Conservation (phyloP, 2,329 filamentous ascomycete genomes). For the Botrytis deweyae region DNA sequence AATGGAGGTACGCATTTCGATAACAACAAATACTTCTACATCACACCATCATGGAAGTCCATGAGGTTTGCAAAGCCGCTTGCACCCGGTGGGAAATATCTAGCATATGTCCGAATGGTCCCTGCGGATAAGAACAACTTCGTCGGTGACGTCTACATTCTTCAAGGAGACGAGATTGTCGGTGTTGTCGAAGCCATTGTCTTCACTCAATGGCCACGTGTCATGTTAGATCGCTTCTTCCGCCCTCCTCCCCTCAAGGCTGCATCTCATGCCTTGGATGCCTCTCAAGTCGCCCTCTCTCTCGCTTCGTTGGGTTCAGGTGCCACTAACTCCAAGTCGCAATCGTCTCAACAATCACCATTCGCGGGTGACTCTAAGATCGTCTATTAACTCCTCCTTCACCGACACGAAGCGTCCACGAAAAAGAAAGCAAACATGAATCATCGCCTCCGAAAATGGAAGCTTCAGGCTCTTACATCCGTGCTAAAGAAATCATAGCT, state of each 20-base stretch:
- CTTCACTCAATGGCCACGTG: neutral
- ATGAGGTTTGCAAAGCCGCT: neutral
- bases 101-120: neutral
- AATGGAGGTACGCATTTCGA: neutral
- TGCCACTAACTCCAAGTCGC: neutral
- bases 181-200: conserved; percentile 38
- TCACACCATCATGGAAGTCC: neutral
- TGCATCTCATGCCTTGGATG: neutral
- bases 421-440: neutral
- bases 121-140: conserved; percentile 48
- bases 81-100: neutral
- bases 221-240: neutral
- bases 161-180: conserved; percentile 39
- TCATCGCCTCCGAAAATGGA: neutral
- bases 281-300: neutral
- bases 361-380: neutral
- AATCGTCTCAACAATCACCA: neutral
- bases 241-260: neutral
- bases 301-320: neutral
- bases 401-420: neutral
- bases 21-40: neutral
- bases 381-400: neutral
- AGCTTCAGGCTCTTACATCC: neutral
- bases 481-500: neutral
- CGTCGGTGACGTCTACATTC: conserved; percentile 41